A percentile compares a stretch with the other conserved stretches of the same genome.
Evolutionary conservation across 2,329 filamentous ascomycete genomes (phyloP).

Genomic region (Microascus cirrosus): DNA sequence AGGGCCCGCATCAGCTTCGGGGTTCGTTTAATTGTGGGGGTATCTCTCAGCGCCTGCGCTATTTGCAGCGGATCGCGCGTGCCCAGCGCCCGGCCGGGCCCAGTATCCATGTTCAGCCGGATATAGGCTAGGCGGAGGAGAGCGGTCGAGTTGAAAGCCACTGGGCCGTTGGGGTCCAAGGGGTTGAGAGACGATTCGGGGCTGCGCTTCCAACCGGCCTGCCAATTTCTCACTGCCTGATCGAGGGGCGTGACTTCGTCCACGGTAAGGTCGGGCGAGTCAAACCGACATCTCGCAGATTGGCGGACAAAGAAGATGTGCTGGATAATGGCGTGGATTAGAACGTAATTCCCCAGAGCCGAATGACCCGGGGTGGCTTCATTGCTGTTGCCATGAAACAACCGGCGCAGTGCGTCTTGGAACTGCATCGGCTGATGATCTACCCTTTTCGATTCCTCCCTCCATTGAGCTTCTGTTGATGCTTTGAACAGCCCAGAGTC

Average conservation of each 20-base stretch:
- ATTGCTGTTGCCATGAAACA: too few species aligned
- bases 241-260: neutral
- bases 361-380: neutral
- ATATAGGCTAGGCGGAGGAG: constrained; percentile 51
- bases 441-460: neutral
- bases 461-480: neutral
- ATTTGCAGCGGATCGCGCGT: constrained; percentile 33
- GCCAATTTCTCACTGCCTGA: neutral
- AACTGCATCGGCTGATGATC: too few species aligned
- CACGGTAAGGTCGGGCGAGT: too few species aligned
- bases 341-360: neutral
- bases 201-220: neutral
- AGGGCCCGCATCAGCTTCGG: constrained; percentile 35
- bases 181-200: neutral
- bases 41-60: constrained; percentile 20
- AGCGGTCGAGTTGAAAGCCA: constrained; percentile 55
- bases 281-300: too few species aligned
- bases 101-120: constrained; percentile 24
- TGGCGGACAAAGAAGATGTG: neutral
- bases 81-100: too few species aligned
- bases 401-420: too few species aligned
- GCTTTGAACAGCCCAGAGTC: too few species aligned
- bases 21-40: constrained; percentile 22
- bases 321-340: neutral
- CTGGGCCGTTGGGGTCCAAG: constrained; percentile 36